Base-by-base conservation (phyloP, 2,329 filamentous ascomycete genomes). In the Leptographium galeiforme region DNA sequence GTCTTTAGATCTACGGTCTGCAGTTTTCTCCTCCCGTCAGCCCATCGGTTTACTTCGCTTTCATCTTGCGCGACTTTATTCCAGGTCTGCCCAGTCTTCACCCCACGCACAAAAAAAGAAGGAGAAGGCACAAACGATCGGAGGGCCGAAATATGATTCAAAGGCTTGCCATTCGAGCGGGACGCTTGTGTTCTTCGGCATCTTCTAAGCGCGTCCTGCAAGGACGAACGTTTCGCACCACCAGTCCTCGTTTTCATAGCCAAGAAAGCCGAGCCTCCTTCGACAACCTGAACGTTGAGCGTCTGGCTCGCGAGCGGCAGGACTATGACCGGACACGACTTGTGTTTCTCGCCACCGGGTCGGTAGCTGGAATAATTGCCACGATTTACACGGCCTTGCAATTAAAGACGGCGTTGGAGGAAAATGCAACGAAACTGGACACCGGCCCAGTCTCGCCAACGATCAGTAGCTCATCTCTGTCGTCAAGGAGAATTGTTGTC, bases 311-410 rank as follows among this genome's bases (percentile, higher is more conserved):
- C 41, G 64, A 73, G 54, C 67, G 72, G 13, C 66, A 70, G 51
- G 69, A 77, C 50, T 79, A 79, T 62, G 68, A 79, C 57, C 66
- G 68, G 34, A 72, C 74, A 54, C 71, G 75, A 41, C 74, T 68
- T 5, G 70, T 72, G 13, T 79, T 80, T 58, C 70, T 81, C 11
- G 63, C 72, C 18, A 71, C 70, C 16, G 78, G 78, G 19, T 69
- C 72, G 19, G 57, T 76, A 12, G 72, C 75, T 6, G 74, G 78
- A 34, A 60, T 75, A 54, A 62, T 77, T 36, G 73, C 74, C 30
- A 72, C 74, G 60, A 61, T 70, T 56, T 79, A 76, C 63, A 76
- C 75, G 4, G 71, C 69, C 11, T 77, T 67, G 63, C 77, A 77
- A 62, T 69, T 80, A 44, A 74, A 72, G 60, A 57, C 69, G 55